Evolutionary conservation across 2,329 filamentous ascomycete genomes (phyloP).

Genomic region (Sporothrix humicola): DNA sequence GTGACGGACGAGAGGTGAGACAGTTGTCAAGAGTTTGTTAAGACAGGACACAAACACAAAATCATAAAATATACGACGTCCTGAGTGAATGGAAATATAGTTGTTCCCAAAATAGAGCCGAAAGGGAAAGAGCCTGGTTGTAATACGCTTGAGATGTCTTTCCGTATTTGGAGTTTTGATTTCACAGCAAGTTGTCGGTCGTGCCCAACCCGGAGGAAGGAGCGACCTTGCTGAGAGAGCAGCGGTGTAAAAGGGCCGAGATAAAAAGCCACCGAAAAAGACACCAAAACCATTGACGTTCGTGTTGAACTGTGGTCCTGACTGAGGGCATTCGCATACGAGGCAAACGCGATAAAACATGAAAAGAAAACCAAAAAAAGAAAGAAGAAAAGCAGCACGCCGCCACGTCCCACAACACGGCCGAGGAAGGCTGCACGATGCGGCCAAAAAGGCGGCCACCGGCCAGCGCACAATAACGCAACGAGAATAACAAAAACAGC

Average conservation of each 20-base stretch:
- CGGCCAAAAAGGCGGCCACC: conserved; percentile 27
- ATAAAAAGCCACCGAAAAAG: neutral
- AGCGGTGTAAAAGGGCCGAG: conserved; percentile 29
- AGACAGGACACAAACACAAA: neutral
- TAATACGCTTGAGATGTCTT: neutral
- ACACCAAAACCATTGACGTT: neutral
- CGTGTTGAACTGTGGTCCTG: conserved; percentile 6
- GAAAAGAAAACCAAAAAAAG: neutral
- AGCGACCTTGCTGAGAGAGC: conserved; percentile 11
- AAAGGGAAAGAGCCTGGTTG: neutral
- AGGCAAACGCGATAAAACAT: neutral
- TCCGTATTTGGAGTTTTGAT: neutral
- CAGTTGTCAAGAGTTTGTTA: neutral
- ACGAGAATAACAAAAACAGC: neutral
- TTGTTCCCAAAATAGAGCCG: neutral
- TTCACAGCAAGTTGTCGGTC: neutral
- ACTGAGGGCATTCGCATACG: conserved; percentile 12
- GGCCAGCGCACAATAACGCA: conserved; percentile 16
- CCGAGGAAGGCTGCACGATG: conserved; percentile 22
- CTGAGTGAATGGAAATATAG: no score
- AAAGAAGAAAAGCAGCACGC: neutral
- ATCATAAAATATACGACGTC: no score
- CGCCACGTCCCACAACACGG: conserved; percentile 11
- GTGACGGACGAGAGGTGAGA: neutral
- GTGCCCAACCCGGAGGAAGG: conserved; percentile 1